Conservation (phyloP, 192 early-diverging fungal species). For the Linnemannia schmuckeri region DNA sequence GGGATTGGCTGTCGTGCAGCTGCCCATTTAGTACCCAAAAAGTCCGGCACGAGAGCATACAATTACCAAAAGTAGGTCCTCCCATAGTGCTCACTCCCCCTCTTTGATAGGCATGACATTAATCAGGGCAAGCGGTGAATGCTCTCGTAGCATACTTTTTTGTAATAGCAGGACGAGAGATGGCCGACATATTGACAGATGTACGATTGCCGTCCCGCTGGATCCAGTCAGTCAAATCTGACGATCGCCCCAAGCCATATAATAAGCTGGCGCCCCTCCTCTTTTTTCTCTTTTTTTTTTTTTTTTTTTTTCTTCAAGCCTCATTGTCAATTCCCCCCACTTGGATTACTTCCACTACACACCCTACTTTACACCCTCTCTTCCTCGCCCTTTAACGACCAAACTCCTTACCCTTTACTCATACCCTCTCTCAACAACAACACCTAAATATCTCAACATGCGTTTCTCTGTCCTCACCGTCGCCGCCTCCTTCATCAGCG, state of each 20-base stretch:
- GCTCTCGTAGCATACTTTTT: not conserved
- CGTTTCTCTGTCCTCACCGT: slow-evolving; percentile 35
- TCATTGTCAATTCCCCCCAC: slow-evolving; percentile 27
- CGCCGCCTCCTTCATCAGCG: slow-evolving; percentile 25
- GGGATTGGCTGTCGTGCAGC: not conserved
- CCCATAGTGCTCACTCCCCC: not conserved
- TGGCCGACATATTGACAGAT: not conserved
- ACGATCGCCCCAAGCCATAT: not conserved
- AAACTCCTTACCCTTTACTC: not conserved
- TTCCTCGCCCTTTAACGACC: not conserved
- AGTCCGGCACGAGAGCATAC: not conserved
- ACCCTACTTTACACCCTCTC: not conserved
- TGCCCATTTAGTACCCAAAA: not conserved
- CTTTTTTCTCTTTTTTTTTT: not conserved
- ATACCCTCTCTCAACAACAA: not conserved
- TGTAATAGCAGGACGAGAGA: not conserved
- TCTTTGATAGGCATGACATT: not conserved
- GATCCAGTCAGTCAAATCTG: not conserved
- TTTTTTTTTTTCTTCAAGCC: slow-evolving; percentile 18
- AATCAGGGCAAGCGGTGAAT: not conserved
- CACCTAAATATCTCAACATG: slow-evolving; percentile 28
- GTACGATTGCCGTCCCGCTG: not conserved
- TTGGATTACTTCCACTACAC: slow-evolving; percentile 36
- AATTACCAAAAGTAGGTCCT: not conserved
- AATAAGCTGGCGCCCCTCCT: not conserved